Evolutionary conservation across 2,329 filamentous ascomycete genomes (phyloP), one percentile per base, ranked within the genome.

Genomic region (Mariannaea sp.): DNA sequence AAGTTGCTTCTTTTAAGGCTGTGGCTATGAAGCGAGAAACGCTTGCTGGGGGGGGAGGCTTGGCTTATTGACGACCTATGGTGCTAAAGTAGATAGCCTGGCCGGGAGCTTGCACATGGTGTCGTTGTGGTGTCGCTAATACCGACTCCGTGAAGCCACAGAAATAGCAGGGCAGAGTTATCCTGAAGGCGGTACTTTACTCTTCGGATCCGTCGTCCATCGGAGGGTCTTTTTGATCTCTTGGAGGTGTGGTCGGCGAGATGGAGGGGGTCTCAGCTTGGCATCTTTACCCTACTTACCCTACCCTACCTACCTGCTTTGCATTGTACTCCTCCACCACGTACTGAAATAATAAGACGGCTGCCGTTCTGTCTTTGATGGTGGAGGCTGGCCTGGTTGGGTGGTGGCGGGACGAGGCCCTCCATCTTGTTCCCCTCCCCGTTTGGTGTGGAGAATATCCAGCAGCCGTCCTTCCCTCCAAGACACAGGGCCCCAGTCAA

Each of bases 341-440:
- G n/a, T n/a, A n/a, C n/a, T n/a, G n/a, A n/a, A n/a, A n/a, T n/a
- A n/a, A n/a, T n/a, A 19, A 35, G 45, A 33, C 42, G 49, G n/a
- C n/a, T n/a, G n/a, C n/a, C n/a, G n/a, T n/a, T n/a, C 49, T 46
- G 30, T 29, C 39, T 52, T 16, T 29, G 35, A 33, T 33, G 42
- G 27, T 19, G 20, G 43, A 46, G 43, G 29, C 29, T 49, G 27
- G n/a, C n/a, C n/a, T n/a, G n/a, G n/a, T n/a, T n/a, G n/a, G n/a
- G n/a, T n/a, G 17, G 46, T 49, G 46, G 46, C 46, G 46, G 46
- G 29, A 30, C 40, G 36, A 33, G 35, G n/a, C 7, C 32, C 26
- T 48, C 29, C 29, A n/a, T 47, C 32, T 14, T 26, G n/a, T 19
- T 14, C 33, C 35, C 33, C 50, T 14, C 47, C 27, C 44, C 38